Conservation (phyloP, 2,329 filamentous ascomycete species). For the Colletotrichum navitas region DNA sequence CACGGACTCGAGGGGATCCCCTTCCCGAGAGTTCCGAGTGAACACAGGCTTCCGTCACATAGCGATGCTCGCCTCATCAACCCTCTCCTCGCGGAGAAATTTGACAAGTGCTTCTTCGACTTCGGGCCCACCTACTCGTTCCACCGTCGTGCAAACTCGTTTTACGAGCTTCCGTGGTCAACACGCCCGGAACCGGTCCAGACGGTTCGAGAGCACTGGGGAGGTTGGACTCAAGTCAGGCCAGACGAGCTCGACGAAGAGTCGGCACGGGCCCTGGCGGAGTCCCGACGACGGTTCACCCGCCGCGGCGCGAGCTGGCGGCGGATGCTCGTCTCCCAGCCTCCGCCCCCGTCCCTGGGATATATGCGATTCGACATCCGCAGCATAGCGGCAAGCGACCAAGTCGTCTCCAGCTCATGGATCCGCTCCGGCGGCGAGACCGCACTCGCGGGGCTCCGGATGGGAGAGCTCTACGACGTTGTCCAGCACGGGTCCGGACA, state of each 20-base stretch:
- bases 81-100: slow-evolving; percentile 35
- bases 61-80: slow-evolving; percentile 12
- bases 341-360: slow-evolving; percentile 32
- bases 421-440: neutral
- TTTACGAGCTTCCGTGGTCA: slow-evolving; percentile 38
- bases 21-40: neutral
- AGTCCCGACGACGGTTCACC: slow-evolving; percentile 22
- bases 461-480: slow-evolving; percentile 43
- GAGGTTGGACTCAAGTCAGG: slow-evolving; percentile 22
- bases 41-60: neutral
- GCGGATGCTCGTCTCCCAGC: slow-evolving; percentile 45
- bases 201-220: slow-evolving; percentile 24
- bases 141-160: slow-evolving; percentile 31
- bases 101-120: slow-evolving; percentile 41
- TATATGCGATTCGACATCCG: slow-evolving; percentile 33
- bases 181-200: neutral
- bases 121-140: slow-evolving; percentile 34
- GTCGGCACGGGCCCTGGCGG: neutral
- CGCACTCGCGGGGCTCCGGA: slow-evolving; percentile 32
- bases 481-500: slow-evolving; percentile 32
- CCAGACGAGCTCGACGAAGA: neutral
- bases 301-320: slow-evolving; percentile 44
- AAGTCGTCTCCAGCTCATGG: slow-evolving; percentile 22
- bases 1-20: neutral
- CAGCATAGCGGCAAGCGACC: slow-evolving; percentile 8